These are phyloP conservation scores for Xylaria sp. DNA, from an alignment of 2,329 filamentous ascomycete genomes.

Conservation along the genomic window DNA sequence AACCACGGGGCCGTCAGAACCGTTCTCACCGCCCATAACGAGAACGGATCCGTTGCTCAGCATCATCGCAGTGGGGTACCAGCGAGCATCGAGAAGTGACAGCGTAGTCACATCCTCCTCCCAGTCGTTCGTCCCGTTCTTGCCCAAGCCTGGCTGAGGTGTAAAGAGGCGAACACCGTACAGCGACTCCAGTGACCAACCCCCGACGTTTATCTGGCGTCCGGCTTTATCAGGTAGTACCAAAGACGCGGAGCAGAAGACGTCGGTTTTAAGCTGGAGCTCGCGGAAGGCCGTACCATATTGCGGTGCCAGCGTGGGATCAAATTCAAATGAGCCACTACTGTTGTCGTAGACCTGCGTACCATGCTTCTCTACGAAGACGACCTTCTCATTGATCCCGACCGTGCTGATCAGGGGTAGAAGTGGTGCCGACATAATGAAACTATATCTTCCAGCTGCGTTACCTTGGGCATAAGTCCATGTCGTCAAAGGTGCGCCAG, in stretches of 20 bases:
- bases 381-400: slow-evolving; percentile 64
- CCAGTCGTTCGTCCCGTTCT: slow-evolving; percentile 63
- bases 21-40: slow-evolving; percentile 63
- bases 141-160: slow-evolving; percentile 63
- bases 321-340: slow-evolving; percentile 70
- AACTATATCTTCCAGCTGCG: slow-evolving; percentile 63
- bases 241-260: slow-evolving; percentile 69
- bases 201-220: slow-evolving; percentile 68
- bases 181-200: slow-evolving; percentile 66
- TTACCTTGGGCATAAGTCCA: slow-evolving; percentile 62
- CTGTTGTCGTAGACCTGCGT: slow-evolving; percentile 66
- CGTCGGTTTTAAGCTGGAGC: slow-evolving; percentile 67
- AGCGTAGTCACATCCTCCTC: slow-evolving; percentile 62
- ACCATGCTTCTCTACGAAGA: slow-evolving; percentile 66
- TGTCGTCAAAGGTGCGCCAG: slow-evolving; percentile 57
- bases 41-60: slow-evolving; percentile 68
- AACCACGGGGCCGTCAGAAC: slow-evolving; percentile 62
- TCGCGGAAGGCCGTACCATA: slow-evolving; percentile 62
- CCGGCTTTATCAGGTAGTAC: slow-evolving; percentile 68
- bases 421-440: slow-evolving; percentile 64
- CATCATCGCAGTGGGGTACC: slow-evolving; percentile 65
- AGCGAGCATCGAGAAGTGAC: slow-evolving; percentile 60
- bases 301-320: slow-evolving; percentile 58
- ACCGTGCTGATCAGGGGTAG: slow-evolving; percentile 66
- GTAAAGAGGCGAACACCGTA: slow-evolving; percentile 67